These are phyloP conservation scores for Singerocomus inundabilis DNA, from an alignment of 1,284 basidiomycete genomes.

Conservation along the genomic window DNA sequence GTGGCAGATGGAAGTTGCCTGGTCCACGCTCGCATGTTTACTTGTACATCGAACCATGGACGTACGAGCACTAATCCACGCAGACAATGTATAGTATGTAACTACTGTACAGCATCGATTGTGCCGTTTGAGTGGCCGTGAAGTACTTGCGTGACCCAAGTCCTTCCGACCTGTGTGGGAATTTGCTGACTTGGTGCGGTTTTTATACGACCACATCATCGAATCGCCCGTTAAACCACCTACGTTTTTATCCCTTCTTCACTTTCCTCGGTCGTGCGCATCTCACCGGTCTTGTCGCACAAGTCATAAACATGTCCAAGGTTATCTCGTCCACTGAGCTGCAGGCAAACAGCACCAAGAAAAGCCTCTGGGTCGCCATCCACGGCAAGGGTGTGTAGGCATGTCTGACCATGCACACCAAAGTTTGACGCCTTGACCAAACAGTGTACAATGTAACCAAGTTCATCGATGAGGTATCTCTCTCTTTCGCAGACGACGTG, in stretches of 20 bases:
- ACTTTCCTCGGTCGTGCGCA: slow-evolving; percentile 24
- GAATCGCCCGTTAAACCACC: slow-evolving; percentile 6
- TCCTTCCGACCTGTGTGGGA: slow-evolving; percentile 26
- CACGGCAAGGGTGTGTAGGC: slow-evolving; percentile 72
- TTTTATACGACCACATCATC: slow-evolving; percentile 26
- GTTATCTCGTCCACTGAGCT: slow-evolving; percentile 73
- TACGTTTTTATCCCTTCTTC: slow-evolving; percentile 18
- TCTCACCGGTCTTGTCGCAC: not conserved
- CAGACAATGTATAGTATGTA: slow-evolving; percentile 38
- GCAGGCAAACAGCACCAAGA: slow-evolving; percentile 69
- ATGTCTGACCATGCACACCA: slow-evolving; percentile 17
- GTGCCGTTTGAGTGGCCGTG: not conserved
- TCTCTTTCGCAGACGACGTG: not conserved
- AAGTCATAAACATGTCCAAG: slow-evolving; percentile 42
- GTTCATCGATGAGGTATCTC: slow-evolving; percentile 94
- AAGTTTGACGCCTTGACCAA: slow-evolving; percentile 29
- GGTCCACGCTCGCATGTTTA: slow-evolving; percentile 73
- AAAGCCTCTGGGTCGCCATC: slow-evolving; percentile 77
- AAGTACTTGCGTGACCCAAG: not conserved
- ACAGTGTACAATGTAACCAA: slow-evolving; percentile 92
- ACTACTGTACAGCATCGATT: not conserved
- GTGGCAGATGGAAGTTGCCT: slow-evolving; percentile 56
- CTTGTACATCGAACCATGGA: slow-evolving; percentile 41
- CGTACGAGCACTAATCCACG: slow-evolving; percentile 73
- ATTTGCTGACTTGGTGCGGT: slow-evolving; percentile 9